These are phyloP conservation scores for Fremontodendron californicum DNA, from an alignment of 345 rosid species.

Conservation along the genomic window DNA sequence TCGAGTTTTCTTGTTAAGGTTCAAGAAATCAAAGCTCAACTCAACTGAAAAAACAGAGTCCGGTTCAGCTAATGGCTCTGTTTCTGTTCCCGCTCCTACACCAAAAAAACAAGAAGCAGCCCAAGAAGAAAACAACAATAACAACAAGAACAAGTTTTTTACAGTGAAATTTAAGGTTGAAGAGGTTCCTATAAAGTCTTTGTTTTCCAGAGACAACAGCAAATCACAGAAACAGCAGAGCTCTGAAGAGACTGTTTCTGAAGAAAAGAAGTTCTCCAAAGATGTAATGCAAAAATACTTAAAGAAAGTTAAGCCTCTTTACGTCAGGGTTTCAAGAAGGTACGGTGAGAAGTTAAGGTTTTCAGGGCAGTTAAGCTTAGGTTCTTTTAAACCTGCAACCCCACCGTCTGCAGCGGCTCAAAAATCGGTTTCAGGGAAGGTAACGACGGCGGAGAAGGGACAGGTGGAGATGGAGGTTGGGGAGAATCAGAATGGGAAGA, in stretches of 20 bases:
- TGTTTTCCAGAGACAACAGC: conserved; percentile 65
- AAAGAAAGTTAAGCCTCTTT: conserved; percentile 89
- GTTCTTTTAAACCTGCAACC: conserved; percentile 20
- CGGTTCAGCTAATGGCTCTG: conserved; percentile 17
- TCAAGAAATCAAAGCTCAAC: conserved; percentile 48
- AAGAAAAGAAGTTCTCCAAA: conserved; percentile 48
- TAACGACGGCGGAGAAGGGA: conserved; percentile 17
- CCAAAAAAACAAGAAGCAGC: conserved; percentile 10
- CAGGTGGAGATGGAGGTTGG: conserved; percentile 22
- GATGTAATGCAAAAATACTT: conserved; percentile 73
- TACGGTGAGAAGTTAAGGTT: conserved; percentile 65
- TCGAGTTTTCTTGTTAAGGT: conserved; percentile 61
- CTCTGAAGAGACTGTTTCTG: conserved; percentile 34
- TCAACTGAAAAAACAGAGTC: conserved; percentile 19
- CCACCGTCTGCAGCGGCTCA: conserved; percentile 17
- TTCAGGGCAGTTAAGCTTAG: conserved; percentile 39
- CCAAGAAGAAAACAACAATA: conserved; percentile 21
- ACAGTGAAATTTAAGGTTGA: conserved; percentile 64
- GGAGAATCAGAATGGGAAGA: conserved; percentile 24
- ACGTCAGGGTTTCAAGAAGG: conserved; percentile 70
- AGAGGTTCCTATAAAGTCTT: conserved; percentile 69
- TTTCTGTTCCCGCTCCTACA: background rate
- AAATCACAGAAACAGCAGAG: conserved; percentile 33
- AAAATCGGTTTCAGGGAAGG: conserved; percentile 18
- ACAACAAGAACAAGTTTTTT: conserved; percentile 38